phyloP scores from a whole-genome alignment of 345 rosid species.

The Salix exigua region DNA sequence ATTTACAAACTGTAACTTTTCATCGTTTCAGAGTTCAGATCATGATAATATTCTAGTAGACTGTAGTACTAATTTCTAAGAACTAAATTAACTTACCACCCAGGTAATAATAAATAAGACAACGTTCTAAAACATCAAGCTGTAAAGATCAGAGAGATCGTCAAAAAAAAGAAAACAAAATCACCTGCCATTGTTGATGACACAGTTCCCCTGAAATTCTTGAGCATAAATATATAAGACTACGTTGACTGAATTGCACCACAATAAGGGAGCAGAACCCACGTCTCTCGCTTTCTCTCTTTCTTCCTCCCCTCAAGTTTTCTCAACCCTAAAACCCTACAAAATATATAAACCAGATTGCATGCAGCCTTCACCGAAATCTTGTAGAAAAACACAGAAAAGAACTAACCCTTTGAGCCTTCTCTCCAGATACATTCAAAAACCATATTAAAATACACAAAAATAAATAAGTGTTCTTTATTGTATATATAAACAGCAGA shows the following conservation, averaged over 20 bases:
- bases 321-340: constrained; percentile 5
- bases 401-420: not conserved
- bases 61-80: not conserved
- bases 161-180: not conserved
- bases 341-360: not conserved
- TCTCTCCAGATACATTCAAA: not conserved
- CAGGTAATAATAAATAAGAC: constrained; percentile 10
- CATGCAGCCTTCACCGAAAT: not conserved
- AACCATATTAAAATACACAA: not conserved
- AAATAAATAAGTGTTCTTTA: not conserved
- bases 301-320: constrained; percentile 5
- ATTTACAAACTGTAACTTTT: constrained; percentile 35
- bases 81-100: constrained; percentile 13
- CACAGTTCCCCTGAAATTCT: constrained; percentile 46
- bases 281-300: constrained; percentile 42
- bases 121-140: not conserved
- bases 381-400: not conserved
- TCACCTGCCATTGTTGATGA: constrained; percentile 37
- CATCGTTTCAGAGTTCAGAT: constrained; percentile 29
- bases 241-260: constrained; percentile 47
- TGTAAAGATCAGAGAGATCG: not conserved
- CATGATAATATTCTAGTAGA: constrained; percentile 14
- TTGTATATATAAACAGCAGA: not conserved
- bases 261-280: constrained; percentile 51
- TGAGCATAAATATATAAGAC: constrained; percentile 32